These are phyloP conservation scores for Toxicodendron radicans DNA, from an alignment of 345 rosid species.

Conservation along the genomic window DNA sequence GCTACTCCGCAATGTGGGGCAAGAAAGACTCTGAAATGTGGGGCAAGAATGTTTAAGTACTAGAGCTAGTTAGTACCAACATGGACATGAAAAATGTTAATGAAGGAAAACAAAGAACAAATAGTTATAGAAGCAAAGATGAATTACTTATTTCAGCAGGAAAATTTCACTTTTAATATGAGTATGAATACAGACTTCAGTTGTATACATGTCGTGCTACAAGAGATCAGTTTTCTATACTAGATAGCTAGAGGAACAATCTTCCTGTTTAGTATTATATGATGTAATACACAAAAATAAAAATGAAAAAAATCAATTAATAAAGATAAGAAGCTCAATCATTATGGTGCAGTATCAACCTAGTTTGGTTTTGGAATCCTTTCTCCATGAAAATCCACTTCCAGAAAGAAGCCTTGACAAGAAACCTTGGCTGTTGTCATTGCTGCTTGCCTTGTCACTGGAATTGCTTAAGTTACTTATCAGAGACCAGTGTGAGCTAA, in stretches of 20 bases:
- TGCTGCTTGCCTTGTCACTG: constrained; percentile 30
- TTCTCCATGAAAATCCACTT: constrained; percentile 46
- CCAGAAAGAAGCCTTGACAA: constrained; percentile 71
- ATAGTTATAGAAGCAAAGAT: background rate
- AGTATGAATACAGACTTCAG: too few species aligned
- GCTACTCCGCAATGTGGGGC: too few species aligned
- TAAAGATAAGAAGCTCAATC: background rate
- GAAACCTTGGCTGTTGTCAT: constrained; percentile 46
- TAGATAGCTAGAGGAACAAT: background rate
- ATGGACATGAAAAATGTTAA: too few species aligned
- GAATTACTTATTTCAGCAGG: background rate
- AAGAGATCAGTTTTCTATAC: background rate
- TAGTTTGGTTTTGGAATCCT: constrained; percentile 16
- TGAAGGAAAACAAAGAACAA: background rate
- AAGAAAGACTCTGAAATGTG: too few species aligned
- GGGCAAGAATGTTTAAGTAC: too few species aligned
- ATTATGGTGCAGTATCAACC: background rate
- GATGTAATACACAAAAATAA: background rate
- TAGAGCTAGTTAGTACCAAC: too few species aligned
- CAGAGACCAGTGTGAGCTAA: constrained; percentile 78
- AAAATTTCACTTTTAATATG: background rate
- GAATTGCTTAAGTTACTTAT: constrained; percentile 59
- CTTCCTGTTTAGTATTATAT: background rate
- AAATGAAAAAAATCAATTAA: background rate
- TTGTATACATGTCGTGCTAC: background rate